phyloP scores from a whole-genome alignment of 225 moss, liverwort and hornwort genomes.

The Anthoceros angustus region DNA sequence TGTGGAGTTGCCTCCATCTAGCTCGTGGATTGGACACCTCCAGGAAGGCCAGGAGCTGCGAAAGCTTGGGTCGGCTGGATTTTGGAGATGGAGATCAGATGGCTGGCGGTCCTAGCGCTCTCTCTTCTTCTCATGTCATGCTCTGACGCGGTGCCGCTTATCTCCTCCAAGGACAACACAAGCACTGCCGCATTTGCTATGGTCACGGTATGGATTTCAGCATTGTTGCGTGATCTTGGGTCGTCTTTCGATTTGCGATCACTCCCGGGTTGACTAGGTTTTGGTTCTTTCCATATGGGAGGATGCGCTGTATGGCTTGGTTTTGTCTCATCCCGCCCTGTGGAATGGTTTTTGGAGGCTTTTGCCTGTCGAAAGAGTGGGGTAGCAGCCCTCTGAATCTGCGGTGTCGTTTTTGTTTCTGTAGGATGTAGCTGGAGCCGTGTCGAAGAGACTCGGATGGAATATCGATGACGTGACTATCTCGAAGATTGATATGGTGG shows the following conservation, averaged over 20 bases:
- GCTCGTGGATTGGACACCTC: too few species aligned
- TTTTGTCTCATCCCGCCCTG: not conserved
- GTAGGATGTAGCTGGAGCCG: slow-evolving; percentile 52
- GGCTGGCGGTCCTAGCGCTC: not conserved
- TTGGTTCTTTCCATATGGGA: not conserved
- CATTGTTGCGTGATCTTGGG: not conserved
- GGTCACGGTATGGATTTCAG: not conserved
- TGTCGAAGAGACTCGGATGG: slow-evolving; percentile 50
- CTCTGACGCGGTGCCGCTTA: not conserved
- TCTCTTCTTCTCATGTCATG: not conserved
- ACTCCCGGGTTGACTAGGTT: not conserved
- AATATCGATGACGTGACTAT: slow-evolving; percentile 44
- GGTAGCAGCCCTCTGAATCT: not conserved
- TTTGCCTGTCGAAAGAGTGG: too few species aligned
- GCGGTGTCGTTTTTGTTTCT: not conserved
- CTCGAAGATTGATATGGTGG: slow-evolving; percentile 53
- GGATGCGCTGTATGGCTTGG: not conserved
- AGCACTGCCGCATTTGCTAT: not conserved
- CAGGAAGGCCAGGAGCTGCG: too few species aligned
- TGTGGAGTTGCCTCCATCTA: too few species aligned
- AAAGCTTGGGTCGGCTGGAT: not conserved
- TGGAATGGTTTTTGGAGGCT: too few species aligned
- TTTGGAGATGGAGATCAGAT: not conserved
- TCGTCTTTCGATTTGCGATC: not conserved
- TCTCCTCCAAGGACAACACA: not conserved